Evolutionary conservation across 1,284 basidiomycete genomes (phyloP).

Genomic region (Fistulina hepatica): DNA sequence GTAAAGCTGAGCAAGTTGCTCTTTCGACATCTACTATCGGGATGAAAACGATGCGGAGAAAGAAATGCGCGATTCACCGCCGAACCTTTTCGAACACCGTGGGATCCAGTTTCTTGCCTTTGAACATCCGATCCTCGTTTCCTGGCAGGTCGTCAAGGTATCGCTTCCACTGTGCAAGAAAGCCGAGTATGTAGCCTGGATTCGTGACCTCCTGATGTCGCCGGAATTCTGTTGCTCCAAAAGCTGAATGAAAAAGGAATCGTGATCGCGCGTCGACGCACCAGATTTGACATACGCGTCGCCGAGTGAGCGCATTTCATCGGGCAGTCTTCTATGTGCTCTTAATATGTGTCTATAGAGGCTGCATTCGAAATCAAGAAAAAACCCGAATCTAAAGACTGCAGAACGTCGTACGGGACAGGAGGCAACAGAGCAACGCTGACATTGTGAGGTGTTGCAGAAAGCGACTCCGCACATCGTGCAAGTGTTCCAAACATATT

Average conservation of each 20-base stretch:
- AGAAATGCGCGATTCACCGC: slow-evolving; percentile 4
- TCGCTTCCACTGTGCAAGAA: slow-evolving; percentile 85
- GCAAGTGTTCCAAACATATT: too few relatives aligned
- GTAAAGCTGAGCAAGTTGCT: slow-evolving; percentile 85
- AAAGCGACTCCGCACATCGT: too few relatives aligned
- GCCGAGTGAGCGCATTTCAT: slow-evolving; percentile 78
- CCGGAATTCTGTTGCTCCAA: slow-evolving; percentile 58
- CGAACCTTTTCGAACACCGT: slow-evolving; percentile 72
- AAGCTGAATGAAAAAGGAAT: slow-evolving; percentile 3
- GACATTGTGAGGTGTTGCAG: too few relatives aligned
- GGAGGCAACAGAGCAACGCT: slow-evolving; percentile 72
- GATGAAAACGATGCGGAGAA: not conserved
- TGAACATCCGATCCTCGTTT: slow-evolving; percentile 29
- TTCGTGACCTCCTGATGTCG: slow-evolving; percentile 72
- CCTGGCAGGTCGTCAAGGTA: slow-evolving; percentile 71
- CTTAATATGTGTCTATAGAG: slow-evolving; percentile 75
- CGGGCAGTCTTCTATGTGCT: slow-evolving; percentile 63
- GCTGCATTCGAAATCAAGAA: slow-evolving; percentile 28
- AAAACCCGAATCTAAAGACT: not conserved
- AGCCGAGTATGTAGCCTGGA: slow-evolving; percentile 83
- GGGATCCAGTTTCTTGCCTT: slow-evolving; percentile 63
- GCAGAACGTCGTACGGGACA: slow-evolving; percentile 45
- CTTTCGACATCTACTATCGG: slow-evolving; percentile 63
- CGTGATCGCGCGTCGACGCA: slow-evolving; percentile 20
- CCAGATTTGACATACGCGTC: slow-evolving; percentile 84